phyloP scores from a whole-genome alignment of 2,329 filamentous ascomycete species.

The Venturia carpophila region DNA sequence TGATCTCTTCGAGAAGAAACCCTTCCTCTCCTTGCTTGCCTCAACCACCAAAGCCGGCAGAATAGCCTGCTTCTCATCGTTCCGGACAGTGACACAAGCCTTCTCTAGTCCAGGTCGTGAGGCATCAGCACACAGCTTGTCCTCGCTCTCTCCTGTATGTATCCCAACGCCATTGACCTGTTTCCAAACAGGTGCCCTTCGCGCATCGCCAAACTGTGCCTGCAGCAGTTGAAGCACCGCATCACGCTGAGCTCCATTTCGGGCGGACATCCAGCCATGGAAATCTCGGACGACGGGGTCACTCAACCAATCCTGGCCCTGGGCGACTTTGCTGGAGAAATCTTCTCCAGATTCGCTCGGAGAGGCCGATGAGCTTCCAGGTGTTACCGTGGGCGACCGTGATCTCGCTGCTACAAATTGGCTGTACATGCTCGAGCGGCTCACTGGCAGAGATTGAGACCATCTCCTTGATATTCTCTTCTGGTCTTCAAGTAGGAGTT shows the following conservation, averaged over 20 bases:
- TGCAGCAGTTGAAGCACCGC: not conserved
- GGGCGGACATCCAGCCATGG: not conserved
- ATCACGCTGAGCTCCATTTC: not conserved
- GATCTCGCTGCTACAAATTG: not conserved
- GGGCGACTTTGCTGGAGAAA: not conserved
- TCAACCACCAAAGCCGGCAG: not conserved
- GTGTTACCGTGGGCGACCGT: not conserved
- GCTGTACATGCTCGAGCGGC: not conserved
- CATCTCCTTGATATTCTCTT: conserved; percentile 20
- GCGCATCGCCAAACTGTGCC: not conserved
- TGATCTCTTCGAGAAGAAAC: conserved; percentile 1
- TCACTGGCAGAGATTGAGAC: conserved; percentile 15
- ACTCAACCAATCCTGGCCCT: not conserved
- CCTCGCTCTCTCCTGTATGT: not conserved
- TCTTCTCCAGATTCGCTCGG: not conserved
- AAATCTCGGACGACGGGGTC: not conserved
- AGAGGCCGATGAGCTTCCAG: conserved; percentile 1
- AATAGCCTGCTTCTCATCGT: not conserved
- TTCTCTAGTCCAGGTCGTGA: not conserved
- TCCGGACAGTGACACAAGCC: not conserved
- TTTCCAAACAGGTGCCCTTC: not conserved
- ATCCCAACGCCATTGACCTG: not conserved
- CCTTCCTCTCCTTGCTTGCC: not conserved
- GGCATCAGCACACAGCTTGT: not conserved
- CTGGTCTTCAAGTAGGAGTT: conserved; percentile 19